These are phyloP conservation scores for Aspergillus viridinutans DNA, from an alignment of 2,329 filamentous ascomycete species.

Conservation along the genomic window DNA sequence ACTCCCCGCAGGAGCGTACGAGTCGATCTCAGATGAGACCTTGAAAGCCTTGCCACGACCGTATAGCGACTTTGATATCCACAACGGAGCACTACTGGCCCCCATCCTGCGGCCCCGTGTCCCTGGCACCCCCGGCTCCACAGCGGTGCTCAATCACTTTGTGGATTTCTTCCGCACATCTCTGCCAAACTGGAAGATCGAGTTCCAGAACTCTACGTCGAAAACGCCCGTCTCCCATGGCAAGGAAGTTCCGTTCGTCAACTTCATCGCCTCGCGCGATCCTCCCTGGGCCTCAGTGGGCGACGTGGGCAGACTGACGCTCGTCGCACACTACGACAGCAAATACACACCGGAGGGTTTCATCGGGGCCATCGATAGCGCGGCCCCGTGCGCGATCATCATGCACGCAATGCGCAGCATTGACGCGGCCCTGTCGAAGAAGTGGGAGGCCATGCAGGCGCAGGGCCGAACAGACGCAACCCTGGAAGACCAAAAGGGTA, in stretches of 20 bases:
- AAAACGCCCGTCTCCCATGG: conserved; percentile 72
- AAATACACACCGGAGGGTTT: conserved; percentile 78
- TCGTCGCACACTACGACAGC: conserved; percentile 93
- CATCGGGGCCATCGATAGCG: conserved; percentile 89
- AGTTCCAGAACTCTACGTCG: conserved; percentile 85
- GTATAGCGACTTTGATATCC: conserved; percentile 72
- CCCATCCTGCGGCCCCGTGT: conserved; percentile 87
- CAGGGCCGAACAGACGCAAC: conserved; percentile 48
- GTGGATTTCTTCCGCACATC: conserved; percentile 70
- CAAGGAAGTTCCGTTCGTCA: conserved; percentile 73
- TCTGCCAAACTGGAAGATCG: conserved; percentile 73
- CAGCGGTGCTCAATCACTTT: conserved; percentile 73
- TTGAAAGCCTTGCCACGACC: conserved; percentile 68
- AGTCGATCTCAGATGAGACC: conserved; percentile 67
- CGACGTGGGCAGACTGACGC: conserved; percentile 73
- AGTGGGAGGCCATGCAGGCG: conserved; percentile 71
- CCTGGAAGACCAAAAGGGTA: conserved; percentile 71
- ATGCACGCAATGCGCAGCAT: conserved; percentile 79
- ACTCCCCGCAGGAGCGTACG: conserved; percentile 45
- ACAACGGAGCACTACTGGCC: conserved; percentile 69
- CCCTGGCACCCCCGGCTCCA: conserved; percentile 74
- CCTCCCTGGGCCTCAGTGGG: conserved; percentile 74
- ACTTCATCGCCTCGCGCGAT: conserved; percentile 81
- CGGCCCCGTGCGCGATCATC: conserved; percentile 89
- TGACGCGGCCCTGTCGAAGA: conserved; percentile 71